phyloP scores from a whole-genome alignment of 164 flowering plant genomes.

The Tetrastigma voinierianum region DNA sequence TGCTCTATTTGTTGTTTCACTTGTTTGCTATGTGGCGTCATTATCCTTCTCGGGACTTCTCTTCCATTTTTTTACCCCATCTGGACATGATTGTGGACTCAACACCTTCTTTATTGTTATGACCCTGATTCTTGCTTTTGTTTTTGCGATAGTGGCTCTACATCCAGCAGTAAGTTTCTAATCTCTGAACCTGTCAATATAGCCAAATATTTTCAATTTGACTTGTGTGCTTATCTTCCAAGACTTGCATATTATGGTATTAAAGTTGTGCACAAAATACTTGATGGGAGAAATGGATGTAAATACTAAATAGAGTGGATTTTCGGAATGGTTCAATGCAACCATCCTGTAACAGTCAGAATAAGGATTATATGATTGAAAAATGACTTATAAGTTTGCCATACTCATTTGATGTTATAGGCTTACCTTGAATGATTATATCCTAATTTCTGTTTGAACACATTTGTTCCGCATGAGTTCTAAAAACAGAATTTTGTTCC shows the following conservation, averaged over 20 bases:
- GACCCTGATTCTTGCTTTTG: slow-evolving; percentile 65
- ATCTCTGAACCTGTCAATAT: not conserved
- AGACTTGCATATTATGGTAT: not conserved
- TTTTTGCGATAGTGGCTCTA: slow-evolving; percentile 72
- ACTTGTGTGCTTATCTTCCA: not conserved
- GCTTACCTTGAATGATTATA: not conserved
- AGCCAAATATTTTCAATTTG: not conserved
- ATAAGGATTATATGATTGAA: not conserved
- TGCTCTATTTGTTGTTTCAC: slow-evolving; percentile 83
- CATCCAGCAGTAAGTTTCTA: slow-evolving; percentile 79
- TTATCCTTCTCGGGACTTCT: slow-evolving; percentile 83
- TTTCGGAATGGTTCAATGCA: not conserved
- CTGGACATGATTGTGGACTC: slow-evolving; percentile 95
- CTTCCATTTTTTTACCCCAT: slow-evolving; percentile 87
- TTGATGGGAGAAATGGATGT: not conserved
- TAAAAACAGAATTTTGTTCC: too few relatives aligned
- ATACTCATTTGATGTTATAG: not conserved
- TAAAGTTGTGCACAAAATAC: not conserved
- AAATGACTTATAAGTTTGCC: not conserved
- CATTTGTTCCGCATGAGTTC: too few relatives aligned
- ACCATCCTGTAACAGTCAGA: not conserved
- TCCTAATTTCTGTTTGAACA: not conserved
- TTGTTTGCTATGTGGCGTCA: slow-evolving; percentile 73
- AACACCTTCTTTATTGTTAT: slow-evolving; percentile 86
- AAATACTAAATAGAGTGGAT: not conserved